Conservation (phyloP, 345 rosid genomes). For the Syzygium aqueum region DNA sequence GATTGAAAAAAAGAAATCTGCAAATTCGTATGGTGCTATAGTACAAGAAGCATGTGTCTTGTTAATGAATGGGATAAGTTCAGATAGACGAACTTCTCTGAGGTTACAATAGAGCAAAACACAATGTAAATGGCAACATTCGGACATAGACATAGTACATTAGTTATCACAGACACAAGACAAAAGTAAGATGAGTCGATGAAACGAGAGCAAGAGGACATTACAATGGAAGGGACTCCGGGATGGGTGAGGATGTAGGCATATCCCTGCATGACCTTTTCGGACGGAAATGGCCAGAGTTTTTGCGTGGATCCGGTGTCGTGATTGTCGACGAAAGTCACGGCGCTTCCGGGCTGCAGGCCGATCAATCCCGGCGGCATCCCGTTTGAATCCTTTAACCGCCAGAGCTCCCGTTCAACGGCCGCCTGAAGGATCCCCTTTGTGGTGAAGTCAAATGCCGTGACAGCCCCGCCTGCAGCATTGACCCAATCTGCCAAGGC, state of each 20-base stretch:
- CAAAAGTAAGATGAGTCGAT: neutral
- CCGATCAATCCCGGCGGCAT: constrained; percentile 82
- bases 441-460: constrained; percentile 84
- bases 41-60: neutral
- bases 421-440: constrained; percentile 80
- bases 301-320: constrained; percentile 68
- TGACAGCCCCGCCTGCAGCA: constrained; percentile 47
- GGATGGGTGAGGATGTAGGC: constrained; percentile 87
- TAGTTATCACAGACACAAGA: neutral
- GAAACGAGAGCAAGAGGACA: neutral
- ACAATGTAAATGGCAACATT: neutral
- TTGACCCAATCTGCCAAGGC: constrained; percentile 51
- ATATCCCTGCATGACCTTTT: constrained; percentile 84
- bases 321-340: constrained; percentile 79
- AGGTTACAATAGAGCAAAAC: neutral
- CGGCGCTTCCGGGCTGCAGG: constrained; percentile 55
- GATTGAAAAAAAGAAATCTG: neutral
- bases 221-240: constrained; percentile 67
- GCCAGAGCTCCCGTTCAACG: constrained; percentile 65
- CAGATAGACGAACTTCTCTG: neutral
- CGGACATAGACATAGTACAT: neutral
- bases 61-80: neutral
- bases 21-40: neutral
- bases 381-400: constrained; percentile 63
- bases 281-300: constrained; percentile 71